These are phyloP conservation scores for Strobilomyces echinocephalus DNA, from an alignment of 768 basidiomycete species.

Conservation along the genomic window DNA sequence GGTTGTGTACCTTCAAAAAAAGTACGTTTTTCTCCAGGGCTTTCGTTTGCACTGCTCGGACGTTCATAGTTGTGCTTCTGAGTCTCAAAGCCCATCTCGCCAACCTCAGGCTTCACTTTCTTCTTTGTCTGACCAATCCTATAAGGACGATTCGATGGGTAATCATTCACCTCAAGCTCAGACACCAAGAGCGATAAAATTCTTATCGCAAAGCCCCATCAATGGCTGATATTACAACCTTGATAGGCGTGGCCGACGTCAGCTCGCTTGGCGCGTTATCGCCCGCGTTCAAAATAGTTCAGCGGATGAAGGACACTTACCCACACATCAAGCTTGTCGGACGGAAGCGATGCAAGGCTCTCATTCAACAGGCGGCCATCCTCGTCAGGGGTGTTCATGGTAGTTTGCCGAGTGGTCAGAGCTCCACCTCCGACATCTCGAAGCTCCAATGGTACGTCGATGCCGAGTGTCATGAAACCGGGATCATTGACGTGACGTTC, in stretches of 20 bases:
- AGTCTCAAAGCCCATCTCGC: too few species aligned
- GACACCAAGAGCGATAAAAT: too few species aligned
- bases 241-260: not conserved
- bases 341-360: not conserved
- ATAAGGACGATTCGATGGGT: too few species aligned
- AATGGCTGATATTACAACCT: not conserved
- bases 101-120: too few species aligned
- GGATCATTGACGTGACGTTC: not conserved
- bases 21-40: too few species aligned
- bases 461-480: not conserved
- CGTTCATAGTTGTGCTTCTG: too few species aligned
- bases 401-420: not conserved
- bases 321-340: not conserved
- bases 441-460: not conserved
- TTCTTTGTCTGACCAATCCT: too few species aligned
- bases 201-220: too few species aligned
- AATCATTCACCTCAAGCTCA: too few species aligned
- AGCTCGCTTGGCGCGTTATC: not conserved
- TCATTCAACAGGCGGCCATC: conserved; percentile 1
- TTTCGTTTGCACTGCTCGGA: too few species aligned
- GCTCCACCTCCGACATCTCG: not conserved
- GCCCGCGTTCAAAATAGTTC: not conserved
- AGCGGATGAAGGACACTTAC: not conserved
- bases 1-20: too few species aligned
- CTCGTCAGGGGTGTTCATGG: not conserved